These are phyloP conservation scores for Phytophthora sojae DNA, from an alignment of 352 stramenopile genomes.

Conservation along the genomic window DNA sequence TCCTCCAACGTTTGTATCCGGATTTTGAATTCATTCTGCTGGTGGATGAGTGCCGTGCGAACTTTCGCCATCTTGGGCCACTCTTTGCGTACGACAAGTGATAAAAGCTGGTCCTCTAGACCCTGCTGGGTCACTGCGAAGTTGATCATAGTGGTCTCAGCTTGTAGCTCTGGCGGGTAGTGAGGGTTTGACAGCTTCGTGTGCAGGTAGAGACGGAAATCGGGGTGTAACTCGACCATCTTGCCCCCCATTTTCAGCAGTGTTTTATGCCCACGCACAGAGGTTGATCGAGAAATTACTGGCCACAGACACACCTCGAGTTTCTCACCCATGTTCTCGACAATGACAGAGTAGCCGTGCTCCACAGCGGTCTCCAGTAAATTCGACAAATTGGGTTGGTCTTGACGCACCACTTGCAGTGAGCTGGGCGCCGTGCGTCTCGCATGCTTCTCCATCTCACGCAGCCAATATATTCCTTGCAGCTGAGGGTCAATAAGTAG, in stretches of 20 bases:
- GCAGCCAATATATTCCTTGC: constrained; percentile 91
- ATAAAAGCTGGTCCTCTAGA: constrained; percentile 91
- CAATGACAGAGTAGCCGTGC: constrained; percentile 76
- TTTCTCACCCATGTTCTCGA: constrained; percentile 92
- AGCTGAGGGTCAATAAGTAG: constrained; percentile 93
- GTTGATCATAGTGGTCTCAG: constrained; percentile 93
- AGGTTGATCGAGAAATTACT: constrained; percentile 78
- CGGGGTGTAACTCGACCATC: constrained; percentile 79
- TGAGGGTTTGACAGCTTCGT: constrained; percentile 95
- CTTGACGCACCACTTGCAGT: constrained; percentile 85
- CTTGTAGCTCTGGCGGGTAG: constrained; percentile 92
- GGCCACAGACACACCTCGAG: constrained; percentile 90
- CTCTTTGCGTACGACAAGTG: constrained; percentile 91
- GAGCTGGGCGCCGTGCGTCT: constrained; percentile 44
- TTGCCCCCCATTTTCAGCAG: constrained; percentile 90
- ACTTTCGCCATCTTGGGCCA: constrained; percentile 88
- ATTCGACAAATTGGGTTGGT: constrained; percentile 80
- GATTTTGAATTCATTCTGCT: constrained; percentile 93
- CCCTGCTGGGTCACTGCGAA: constrained; percentile 92
- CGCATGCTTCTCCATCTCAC: constrained; percentile 81
- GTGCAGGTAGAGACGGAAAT: constrained; percentile 91
- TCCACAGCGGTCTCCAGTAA: constrained; percentile 86
- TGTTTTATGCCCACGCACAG: constrained; percentile 76
- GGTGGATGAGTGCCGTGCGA: constrained; percentile 82
- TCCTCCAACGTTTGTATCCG: constrained; percentile 89